Evolutionary conservation across 306 rosid species (phyloP).

Genomic region (Senna siamea): DNA sequence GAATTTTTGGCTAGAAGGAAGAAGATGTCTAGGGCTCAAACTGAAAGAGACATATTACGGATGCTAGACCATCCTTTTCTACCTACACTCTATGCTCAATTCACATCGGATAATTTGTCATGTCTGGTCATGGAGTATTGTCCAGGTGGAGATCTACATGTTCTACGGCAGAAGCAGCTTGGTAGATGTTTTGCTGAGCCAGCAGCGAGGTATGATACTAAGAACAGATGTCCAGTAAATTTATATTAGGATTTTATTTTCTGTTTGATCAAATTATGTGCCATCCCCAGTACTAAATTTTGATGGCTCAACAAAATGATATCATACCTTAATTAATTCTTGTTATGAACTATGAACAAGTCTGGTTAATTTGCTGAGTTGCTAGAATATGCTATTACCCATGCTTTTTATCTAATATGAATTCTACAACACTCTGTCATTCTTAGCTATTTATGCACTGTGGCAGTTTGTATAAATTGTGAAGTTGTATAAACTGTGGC

Average conservation of each 20-base stretch:
- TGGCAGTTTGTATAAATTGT: constrained; percentile 21
- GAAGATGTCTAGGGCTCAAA: constrained; percentile 97
- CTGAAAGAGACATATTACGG: constrained; percentile 92
- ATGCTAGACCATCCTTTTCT: constrained; percentile 98
- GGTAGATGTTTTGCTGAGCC: constrained; percentile 78
- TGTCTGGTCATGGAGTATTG: constrained; percentile 97
- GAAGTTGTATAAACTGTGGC: not conserved
- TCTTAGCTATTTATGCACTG: not conserved
- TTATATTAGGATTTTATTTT: constrained; percentile 14
- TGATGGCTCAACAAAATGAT: constrained; percentile 14
- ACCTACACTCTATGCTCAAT: constrained; percentile 88
- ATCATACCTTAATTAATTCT: constrained; percentile 14
- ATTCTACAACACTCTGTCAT: constrained; percentile 24
- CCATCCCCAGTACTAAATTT: constrained; percentile 27
- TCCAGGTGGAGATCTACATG: constrained; percentile 99
- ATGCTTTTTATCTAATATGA: constrained; percentile 16
- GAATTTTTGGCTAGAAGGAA: constrained; percentile 89
- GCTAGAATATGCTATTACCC: constrained; percentile 25
- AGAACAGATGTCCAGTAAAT: constrained; percentile 19
- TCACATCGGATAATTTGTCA: constrained; percentile 90
- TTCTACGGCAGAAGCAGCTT: constrained; percentile 86
- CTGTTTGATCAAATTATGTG: constrained; percentile 19
- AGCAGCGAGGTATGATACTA: constrained; percentile 76
- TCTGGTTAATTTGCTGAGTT: constrained; percentile 15
- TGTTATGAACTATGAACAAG: not conserved